Percentiles rank a stretch among this genome's conserved stretches.
phyloP scores from a whole-genome alignment of 495 filamentous ascomycete species.

The Penicillium subrubescens region DNA sequence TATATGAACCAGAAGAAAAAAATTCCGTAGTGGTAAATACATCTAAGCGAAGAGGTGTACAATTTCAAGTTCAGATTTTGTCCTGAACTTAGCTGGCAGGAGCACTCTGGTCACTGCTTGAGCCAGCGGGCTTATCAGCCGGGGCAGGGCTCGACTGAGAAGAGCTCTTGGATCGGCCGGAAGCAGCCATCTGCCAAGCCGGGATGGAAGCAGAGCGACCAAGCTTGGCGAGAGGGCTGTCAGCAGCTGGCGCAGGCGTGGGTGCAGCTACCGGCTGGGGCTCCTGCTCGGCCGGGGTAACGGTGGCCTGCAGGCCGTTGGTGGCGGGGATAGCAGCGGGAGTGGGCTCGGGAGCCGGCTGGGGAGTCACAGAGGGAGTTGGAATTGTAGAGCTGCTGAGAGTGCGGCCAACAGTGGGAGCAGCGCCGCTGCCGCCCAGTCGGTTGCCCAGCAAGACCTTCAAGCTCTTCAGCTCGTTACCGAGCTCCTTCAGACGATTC shows the following conservation, averaged over 20 bases:
- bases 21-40: slow-evolving; percentile 28
- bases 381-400: slow-evolving; percentile 28
- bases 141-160: slow-evolving; percentile 35
- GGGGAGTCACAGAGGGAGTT: slow-evolving; percentile 27
- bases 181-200: slow-evolving; percentile 83
- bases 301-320: slow-evolving; percentile 33
- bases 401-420: slow-evolving; percentile 39
- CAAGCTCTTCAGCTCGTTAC: slow-evolving; percentile 86
- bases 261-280: slow-evolving; percentile 40
- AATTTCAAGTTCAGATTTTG: slow-evolving; percentile 10
- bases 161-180: slow-evolving; percentile 56
- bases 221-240: slow-evolving; percentile 44
- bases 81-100: slow-evolving; percentile 30
- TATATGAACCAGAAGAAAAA: slow-evolving; percentile 6
- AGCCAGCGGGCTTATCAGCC: slow-evolving; percentile 21
- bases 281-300: slow-evolving; percentile 34
- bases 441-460: slow-evolving; percentile 85
- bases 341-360: slow-evolving; percentile 29
- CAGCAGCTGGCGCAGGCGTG: slow-evolving; percentile 39
- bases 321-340: slow-evolving; percentile 29
- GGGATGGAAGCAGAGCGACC: slow-evolving; percentile 74
- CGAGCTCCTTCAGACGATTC: slow-evolving; percentile 77
- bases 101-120: slow-evolving; percentile 34
- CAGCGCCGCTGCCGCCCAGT: slow-evolving; percentile 56
- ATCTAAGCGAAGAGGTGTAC: slow-evolving; percentile 32